A percentile compares a stretch with the other conserved stretches of the same genome.
phyloP scores from a whole-genome alignment of 495 filamentous ascomycete species.

The Staphylotrichum tortipilum region DNA sequence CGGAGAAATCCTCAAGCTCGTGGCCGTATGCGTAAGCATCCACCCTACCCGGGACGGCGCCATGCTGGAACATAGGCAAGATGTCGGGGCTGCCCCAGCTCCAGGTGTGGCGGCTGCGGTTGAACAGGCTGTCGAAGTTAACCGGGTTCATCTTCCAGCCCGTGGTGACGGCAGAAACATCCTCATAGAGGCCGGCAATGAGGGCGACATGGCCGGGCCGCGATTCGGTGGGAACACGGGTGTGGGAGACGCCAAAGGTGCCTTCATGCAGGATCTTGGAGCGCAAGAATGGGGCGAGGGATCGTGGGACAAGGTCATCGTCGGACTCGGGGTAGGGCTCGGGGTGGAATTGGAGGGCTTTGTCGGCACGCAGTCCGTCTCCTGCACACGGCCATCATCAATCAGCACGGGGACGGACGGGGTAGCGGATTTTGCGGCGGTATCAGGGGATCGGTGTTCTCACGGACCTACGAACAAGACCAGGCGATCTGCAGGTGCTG shows the following conservation, averaged over 20 bases:
- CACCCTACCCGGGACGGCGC: slow-evolving; percentile 77
- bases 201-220: slow-evolving; percentile 95
- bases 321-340: slow-evolving; percentile 70
- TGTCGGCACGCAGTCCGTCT: slow-evolving; percentile 94
- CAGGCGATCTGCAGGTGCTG: slow-evolving; percentile 79
- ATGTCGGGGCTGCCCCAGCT: slow-evolving; percentile 99
- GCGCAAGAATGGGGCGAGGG: slow-evolving; percentile 88
- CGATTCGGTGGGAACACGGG: slow-evolving; percentile 94
- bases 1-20: slow-evolving; percentile 83
- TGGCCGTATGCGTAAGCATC: slow-evolving; percentile 76
- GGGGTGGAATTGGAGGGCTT: slow-evolving; percentile 89
- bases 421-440: too few relatives aligned
- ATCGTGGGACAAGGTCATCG: slow-evolving; percentile 51
- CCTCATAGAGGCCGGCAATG: slow-evolving; percentile 95
- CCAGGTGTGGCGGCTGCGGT: slow-evolving; percentile 93
- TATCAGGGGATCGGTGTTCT: slow-evolving; percentile 10
- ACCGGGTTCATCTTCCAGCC: slow-evolving; percentile 99
- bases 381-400: slow-evolving; percentile 39
- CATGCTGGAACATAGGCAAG: slow-evolving; percentile 91
- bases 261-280: slow-evolving; percentile 79
- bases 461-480: slow-evolving; percentile 84
- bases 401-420: slow-evolving; percentile 8
- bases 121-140: slow-evolving; percentile 98
- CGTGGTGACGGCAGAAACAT: slow-evolving; percentile 94
- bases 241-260: slow-evolving; percentile 99